Evolutionary conservation across 768 basidiomycete species (phyloP), one percentile per base, ranked within the genome.

Genomic region (Pholiota molesta): DNA sequence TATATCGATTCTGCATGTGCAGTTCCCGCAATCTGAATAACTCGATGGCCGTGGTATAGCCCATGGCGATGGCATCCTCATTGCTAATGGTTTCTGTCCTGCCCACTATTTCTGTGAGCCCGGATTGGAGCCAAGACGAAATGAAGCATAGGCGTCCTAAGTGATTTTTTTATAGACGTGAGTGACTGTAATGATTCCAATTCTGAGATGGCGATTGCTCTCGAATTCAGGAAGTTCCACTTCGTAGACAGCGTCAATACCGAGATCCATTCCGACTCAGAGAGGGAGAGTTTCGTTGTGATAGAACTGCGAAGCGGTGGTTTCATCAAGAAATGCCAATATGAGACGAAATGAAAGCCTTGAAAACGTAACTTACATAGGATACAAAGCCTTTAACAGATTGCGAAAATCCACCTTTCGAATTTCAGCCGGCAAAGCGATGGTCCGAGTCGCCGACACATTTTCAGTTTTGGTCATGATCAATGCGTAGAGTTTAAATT

Each of bases 311-410:
- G 42, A 19, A 17, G 42, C 5, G 8, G 9, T 19, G 10, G 6
- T 37, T 37, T 13, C 14, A 37, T 16, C 13, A 37, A 37, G 35
- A 37, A 13, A 37, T 13, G 14, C 10, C 2, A 29, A 35, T 35
- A n/a, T n/a, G 13, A 35, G 35, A 8, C 40, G 40, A 10, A 44
- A 21, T 44, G 42, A 19, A 44, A 21, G n/a, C 42, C 19, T 26
- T n/a, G n/a, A n/a, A n/a, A 26, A 2, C 26, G 26, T 1, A 44
- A 59, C 61, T 47, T 39, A 58, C 56, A 53, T 33, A 0, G 59
- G 59, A 52, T 65, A 61, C 16, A 67, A 33, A 21, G 59, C 39
- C 28, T 54, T 62, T 33, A 67, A 44, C 31, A 65, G 52, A 26
- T 39, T 53, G 9, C 39, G 45, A 42, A 64, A 67, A 14, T 64